Percentiles rank a stretch among this genome's conserved stretches.
Conservation (phyloP, 306 rosid species). For the Acacia crassicarpa region DNA sequence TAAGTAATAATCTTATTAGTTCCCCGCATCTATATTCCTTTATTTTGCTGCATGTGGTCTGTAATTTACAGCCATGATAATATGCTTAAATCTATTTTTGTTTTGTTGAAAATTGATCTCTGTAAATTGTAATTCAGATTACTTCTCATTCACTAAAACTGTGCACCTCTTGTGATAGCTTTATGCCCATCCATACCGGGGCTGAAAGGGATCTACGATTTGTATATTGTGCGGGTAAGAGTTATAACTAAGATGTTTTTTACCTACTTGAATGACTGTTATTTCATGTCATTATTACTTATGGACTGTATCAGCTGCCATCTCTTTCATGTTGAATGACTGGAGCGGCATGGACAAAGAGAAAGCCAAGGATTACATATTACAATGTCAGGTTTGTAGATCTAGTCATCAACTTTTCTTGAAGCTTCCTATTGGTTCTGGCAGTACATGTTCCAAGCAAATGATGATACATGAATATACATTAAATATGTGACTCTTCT, state of each 20-base stretch:
- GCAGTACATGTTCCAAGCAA: background rate
- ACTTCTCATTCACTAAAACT: constrained; percentile 21
- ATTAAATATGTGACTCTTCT: constrained; percentile 25
- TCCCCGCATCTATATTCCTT: background rate
- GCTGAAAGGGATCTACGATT: constrained; percentile 95
- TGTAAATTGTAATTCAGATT: constrained; percentile 16
- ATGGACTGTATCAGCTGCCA: constrained; percentile 66
- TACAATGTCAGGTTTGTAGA: constrained; percentile 79
- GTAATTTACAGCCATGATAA: constrained; percentile 3
- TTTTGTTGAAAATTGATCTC: background rate
- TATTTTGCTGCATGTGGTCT: constrained; percentile 3
- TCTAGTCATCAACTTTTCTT: constrained; percentile 14
- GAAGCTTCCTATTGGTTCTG: background rate
- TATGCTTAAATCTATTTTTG: background rate
- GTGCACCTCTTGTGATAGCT: constrained; percentile 49
- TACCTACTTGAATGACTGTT: constrained; percentile 15
- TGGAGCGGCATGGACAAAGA: constrained; percentile 98
- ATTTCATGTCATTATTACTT: constrained; percentile 31
- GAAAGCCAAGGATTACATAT: constrained; percentile 78
- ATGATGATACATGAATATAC: background rate
- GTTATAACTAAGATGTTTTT: background rate
- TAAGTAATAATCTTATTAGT: background rate
- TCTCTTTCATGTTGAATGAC: constrained; percentile 74
- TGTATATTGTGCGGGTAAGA: constrained; percentile 88
- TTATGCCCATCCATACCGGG: constrained; percentile 78